A percentile compares a stretch with the other conserved stretches of the same genome.
Conservation (phyloP, 345 rosid genomes). For the Aquilaria yunnanensis region DNA sequence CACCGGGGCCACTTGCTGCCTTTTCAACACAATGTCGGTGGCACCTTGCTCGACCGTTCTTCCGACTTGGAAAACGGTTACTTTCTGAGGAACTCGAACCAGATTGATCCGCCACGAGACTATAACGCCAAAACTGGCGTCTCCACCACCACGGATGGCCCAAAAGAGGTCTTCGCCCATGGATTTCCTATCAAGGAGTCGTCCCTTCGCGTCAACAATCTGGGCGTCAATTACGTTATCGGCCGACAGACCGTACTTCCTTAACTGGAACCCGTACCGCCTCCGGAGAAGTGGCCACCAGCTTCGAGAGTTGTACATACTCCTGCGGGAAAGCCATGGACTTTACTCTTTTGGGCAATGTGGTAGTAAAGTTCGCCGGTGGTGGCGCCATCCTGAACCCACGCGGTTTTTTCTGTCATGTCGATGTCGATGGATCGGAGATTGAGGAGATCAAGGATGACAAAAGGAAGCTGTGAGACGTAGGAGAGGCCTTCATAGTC, state of each 20-base stretch:
- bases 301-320: slow-evolving; percentile 8
- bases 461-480: no score
- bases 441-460: no score
- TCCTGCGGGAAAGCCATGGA: slow-evolving; percentile 13
- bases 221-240: slow-evolving; percentile 12
- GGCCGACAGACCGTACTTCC: slow-evolving; percentile 15
- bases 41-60: slow-evolving; percentile 14
- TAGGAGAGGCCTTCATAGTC: slow-evolving; percentile 15
- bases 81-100: slow-evolving; percentile 10
- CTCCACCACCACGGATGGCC: slow-evolving; percentile 21
- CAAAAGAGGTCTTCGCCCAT: slow-evolving; percentile 21
- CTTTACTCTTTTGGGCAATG: slow-evolving; percentile 12
- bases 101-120: slow-evolving; percentile 20
- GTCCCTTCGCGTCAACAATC: slow-evolving; percentile 9
- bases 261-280: slow-evolving; percentile 16
- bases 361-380: slow-evolving; percentile 16
- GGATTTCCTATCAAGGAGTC: slow-evolving; percentile 11
- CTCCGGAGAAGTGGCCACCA: slow-evolving; percentile 17
- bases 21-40: slow-evolving; percentile 6
- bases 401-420: no score
- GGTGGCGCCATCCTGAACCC: slow-evolving; percentile 13
- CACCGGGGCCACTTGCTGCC: slow-evolving; percentile 11
- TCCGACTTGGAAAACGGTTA: slow-evolving; percentile 1
- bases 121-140: slow-evolving; percentile 15
- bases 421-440: no score